Evolutionary conservation across 2,329 filamentous ascomycete species (phyloP).

Genomic region (Cordyceps sp.): DNA sequence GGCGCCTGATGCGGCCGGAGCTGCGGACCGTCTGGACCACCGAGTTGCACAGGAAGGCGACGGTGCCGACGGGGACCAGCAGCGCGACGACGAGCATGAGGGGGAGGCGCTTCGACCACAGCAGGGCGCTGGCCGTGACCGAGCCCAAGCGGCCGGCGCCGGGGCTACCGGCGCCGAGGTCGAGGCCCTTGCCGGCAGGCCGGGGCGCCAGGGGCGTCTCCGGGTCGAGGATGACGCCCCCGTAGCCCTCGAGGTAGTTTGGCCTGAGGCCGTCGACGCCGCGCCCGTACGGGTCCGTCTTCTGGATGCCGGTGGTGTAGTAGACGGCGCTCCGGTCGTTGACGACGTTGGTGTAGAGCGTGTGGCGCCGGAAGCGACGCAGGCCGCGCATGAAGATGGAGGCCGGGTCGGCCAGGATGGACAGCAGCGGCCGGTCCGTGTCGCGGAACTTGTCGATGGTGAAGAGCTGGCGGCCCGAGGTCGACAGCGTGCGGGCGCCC

Average conservation of each 20-base stretch:
- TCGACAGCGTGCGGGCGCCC: slow-evolving; percentile 64
- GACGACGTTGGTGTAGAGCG: slow-evolving; percentile 70
- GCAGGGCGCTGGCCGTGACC: slow-evolving; percentile 12
- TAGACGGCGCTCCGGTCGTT: slow-evolving; percentile 73
- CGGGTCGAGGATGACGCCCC: slow-evolving; percentile 59
- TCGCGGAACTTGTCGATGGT: slow-evolving; percentile 72
- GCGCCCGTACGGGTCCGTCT: slow-evolving; percentile 55
- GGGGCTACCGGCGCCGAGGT: too few species aligned
- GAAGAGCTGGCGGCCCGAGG: slow-evolving; percentile 76
- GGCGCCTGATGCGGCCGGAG: slow-evolving; percentile 54
- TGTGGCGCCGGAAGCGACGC: slow-evolving; percentile 56
- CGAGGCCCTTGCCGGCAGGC: too few species aligned
- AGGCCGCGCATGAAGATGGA: slow-evolving; percentile 77
- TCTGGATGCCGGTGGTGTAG: slow-evolving; percentile 67
- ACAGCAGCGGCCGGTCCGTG: slow-evolving; percentile 63
- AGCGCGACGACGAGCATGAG: slow-evolving; percentile 47
- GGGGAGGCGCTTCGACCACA: slow-evolving; percentile 37
- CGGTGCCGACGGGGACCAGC: slow-evolving; percentile 57
- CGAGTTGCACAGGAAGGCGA: slow-evolving; percentile 60
- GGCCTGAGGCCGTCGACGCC: slow-evolving; percentile 50
- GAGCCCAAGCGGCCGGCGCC: slow-evolving; percentile 15
- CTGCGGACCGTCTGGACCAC: slow-evolving; percentile 63
- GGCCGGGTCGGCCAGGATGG: slow-evolving; percentile 64
- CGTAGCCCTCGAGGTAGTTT: slow-evolving; percentile 59
- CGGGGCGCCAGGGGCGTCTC: slow-evolving; percentile 38